These are phyloP conservation scores for Iris pallida DNA, from an alignment of 116 monocot species.

Conservation along the genomic window DNA sequence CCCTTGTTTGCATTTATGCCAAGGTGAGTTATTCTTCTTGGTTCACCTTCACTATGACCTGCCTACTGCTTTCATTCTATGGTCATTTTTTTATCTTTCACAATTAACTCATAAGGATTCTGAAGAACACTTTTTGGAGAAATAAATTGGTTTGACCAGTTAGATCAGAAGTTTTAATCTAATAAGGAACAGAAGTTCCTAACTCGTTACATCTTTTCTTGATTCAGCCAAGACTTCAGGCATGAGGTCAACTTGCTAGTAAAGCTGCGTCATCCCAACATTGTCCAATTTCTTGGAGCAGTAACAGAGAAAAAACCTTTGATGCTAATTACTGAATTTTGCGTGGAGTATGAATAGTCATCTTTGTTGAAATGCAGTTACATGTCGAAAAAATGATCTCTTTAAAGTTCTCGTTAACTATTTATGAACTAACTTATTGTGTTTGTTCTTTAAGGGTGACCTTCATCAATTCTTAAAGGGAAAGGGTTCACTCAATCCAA, in stretches of 20 bases:
- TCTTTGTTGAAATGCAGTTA: not conserved
- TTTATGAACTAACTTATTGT: not conserved
- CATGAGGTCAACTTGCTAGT: conserved; percentile 96
- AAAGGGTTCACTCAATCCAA: conserved; percentile 75
- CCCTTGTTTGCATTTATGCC: too few species aligned
- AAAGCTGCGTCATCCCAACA: conserved; percentile 92
- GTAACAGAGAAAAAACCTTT: conserved; percentile 90
- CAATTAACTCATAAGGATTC: too few species aligned
- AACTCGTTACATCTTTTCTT: conserved; percentile 1
- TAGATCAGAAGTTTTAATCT: too few species aligned
- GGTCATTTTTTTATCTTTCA: too few species aligned
- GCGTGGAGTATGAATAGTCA: conserved; percentile 55
- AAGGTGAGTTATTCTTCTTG: too few species aligned
- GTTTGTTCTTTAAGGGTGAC: conserved; percentile 64
- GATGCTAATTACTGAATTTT: conserved; percentile 94
- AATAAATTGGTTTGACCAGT: too few species aligned
- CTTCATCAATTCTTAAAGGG: conserved; percentile 91
- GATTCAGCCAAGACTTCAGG: conserved; percentile 89
- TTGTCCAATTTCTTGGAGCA: conserved; percentile 97
- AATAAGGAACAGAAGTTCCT: too few species aligned
- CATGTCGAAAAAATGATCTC: not conserved
- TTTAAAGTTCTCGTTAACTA: not conserved
- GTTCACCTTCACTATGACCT: too few species aligned
- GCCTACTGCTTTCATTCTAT: too few species aligned
- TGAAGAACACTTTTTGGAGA: too few species aligned